Base-by-base conservation (phyloP, 768 basidiomycete species). In the Podaxis sp. region DNA sequence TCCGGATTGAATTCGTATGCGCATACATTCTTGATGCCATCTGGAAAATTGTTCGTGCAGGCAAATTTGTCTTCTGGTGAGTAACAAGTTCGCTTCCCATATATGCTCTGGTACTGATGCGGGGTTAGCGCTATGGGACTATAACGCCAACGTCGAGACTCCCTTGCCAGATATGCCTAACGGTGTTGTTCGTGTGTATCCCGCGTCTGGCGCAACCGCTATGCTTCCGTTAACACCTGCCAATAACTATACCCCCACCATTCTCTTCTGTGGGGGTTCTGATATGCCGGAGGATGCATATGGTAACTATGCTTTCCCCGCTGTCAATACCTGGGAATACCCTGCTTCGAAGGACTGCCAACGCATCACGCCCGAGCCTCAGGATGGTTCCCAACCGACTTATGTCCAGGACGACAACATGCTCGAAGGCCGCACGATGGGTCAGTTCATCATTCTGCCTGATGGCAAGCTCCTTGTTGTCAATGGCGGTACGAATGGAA, bases 181-280 rank as follows among this genome's bases (percentile, higher is more conserved):
- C 32, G 75, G 79, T 47, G 85, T 95, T 48, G 85, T 83, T 21
- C 88, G 93, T 32, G 90, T 93, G 3, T 95, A 95, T 68, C 94
- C 94, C 7, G 95, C 90, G 0, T 93, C 93, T 7, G 93, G 91
- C 35, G 95, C 89, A 0, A 82, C 82, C 2, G 90, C 90, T 42
- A 93, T 98, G 89, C 81, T 98, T 0, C 95, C 95, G 5, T 80
- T 98, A 16, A 95, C 91, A 1, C 89, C 91, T 4, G 88, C 80
- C 25, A 97, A 96, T 76, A 89, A 91, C 69, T 98, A 91, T 71
- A 84, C 80, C 0, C 91, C 89, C 0, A 92, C 93, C 0, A 70
- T 97, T 47, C 67, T 98, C 47, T 95, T 98, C 74, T 98, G 95
- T 64, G 95, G 95, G 53, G 96, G 96, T 27, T 83, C 85, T 7